Evolutionary conservation across 1,284 basidiomycete species (phyloP).

Genomic region (Apiotrichum gracile): DNA sequence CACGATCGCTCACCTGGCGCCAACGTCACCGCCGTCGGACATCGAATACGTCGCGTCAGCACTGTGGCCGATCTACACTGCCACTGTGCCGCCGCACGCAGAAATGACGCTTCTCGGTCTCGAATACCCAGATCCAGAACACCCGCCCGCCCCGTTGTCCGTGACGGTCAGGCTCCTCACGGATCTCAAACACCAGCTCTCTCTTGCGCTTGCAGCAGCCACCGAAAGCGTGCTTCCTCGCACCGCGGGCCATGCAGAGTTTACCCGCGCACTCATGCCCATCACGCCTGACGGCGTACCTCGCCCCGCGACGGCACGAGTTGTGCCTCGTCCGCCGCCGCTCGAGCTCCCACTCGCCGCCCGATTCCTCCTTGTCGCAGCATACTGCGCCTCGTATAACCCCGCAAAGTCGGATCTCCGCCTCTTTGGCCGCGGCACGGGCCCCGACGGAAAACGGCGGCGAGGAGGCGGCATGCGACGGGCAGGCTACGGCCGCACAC

Average conservation of each 20-base stretch:
- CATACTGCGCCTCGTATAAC: slow-evolving; percentile 81
- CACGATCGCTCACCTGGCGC: slow-evolving; percentile 60
- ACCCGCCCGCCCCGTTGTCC: slow-evolving; percentile 23
- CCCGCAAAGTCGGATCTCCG: slow-evolving; percentile 71
- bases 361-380: slow-evolving; percentile 71
- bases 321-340: slow-evolving; percentile 25
- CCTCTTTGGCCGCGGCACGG: slow-evolving; percentile 65
- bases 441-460: slow-evolving; percentile 61
- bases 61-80: slow-evolving; percentile 63
- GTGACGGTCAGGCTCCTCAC: slow-evolving; percentile 41
- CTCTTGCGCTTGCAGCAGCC: slow-evolving; percentile 35
- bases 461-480: slow-evolving; percentile 50
- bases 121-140: slow-evolving; percentile 15
- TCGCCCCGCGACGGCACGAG: slow-evolving; percentile 5
- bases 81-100: slow-evolving; percentile 30
- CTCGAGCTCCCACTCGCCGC: slow-evolving; percentile 56
- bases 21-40: slow-evolving; percentile 56
- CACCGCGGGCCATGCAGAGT: slow-evolving; percentile 23
- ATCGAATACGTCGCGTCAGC: slow-evolving; percentile 68
- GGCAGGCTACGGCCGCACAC: slow-evolving; percentile 40
- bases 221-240: slow-evolving; percentile 36
- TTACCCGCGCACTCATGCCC: slow-evolving; percentile 22
- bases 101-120: slow-evolving; percentile 27
- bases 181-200: slow-evolving; percentile 38
- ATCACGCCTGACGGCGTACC: not conserved